Evolutionary conservation across 1,284 basidiomycete species (phyloP).

Genomic region (Macrocystidia cucumis): DNA sequence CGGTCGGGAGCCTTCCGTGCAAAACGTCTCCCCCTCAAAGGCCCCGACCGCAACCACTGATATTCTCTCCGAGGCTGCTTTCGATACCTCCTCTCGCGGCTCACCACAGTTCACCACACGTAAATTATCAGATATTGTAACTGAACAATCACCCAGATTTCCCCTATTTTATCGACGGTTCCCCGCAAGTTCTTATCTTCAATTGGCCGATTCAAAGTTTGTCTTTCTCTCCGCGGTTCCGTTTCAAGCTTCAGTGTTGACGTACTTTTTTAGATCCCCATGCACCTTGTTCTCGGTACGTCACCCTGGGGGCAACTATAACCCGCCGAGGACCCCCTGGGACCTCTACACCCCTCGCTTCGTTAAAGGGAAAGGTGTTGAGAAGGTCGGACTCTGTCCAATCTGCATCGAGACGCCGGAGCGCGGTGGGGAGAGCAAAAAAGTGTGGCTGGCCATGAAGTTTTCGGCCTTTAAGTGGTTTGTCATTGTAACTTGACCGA

Average conservation of each 20-base stretch:
- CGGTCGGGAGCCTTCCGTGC: not conserved
- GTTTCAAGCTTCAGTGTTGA: not conserved
- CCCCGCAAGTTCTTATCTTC: conserved; percentile 11
- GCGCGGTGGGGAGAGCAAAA: conserved; percentile 58
- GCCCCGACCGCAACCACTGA: not conserved
- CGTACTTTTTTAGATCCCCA: conserved; percentile 20
- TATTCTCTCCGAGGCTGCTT: not conserved
- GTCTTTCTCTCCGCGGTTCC: not conserved
- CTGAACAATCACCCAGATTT: conserved; percentile 6
- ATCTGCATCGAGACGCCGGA: conserved; percentile 57
- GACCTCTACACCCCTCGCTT: conserved; percentile 78
- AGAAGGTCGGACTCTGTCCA: conserved; percentile 73
- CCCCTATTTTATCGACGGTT: conserved; percentile 13
- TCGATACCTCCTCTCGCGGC: not conserved
- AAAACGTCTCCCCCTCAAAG: not conserved
- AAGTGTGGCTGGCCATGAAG: conserved; percentile 70
- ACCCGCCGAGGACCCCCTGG: conserved; percentile 42
- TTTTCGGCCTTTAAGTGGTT: conserved; percentile 78
- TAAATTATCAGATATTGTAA: conserved; percentile 3
- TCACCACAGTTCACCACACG: conserved; percentile 6
- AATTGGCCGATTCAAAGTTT: conserved; percentile 7
- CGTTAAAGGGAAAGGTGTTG: conserved; percentile 58
- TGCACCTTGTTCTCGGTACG: conserved; percentile 20
- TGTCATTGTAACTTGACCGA: conserved; percentile 11
- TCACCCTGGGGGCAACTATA: conserved; percentile 45